Conservation (phyloP, 306 rosid species). For the Senna tora region DNA sequence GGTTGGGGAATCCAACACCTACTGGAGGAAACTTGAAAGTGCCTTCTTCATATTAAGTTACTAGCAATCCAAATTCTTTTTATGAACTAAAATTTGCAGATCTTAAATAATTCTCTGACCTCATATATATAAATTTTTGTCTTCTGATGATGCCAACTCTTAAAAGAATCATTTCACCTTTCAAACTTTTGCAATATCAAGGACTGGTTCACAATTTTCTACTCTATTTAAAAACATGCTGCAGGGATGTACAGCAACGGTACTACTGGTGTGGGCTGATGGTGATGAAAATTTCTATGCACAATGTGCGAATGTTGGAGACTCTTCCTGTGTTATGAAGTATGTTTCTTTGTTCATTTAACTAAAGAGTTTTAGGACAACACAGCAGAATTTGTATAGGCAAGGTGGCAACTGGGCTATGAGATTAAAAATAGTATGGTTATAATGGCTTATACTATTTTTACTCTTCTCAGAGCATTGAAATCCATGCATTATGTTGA, state of each 20-base stretch:
- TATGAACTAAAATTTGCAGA: background rate
- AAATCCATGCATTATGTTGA: conserved; percentile 10
- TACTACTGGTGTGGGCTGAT: conserved; percentile 90
- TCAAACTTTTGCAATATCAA: conserved; percentile 3
- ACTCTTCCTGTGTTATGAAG: conserved; percentile 87
- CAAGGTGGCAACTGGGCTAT: conserved; percentile 16
- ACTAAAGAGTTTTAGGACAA: conserved; percentile 33
- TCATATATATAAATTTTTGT: conserved; percentile 7
- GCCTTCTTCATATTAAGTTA: conserved; percentile 9
- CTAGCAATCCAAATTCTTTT: background rate
- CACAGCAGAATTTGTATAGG: conserved; percentile 30
- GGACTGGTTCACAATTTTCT: conserved; percentile 17
- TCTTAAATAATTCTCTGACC: background rate
- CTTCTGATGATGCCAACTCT: conserved; percentile 3
- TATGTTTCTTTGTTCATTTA: conserved; percentile 42
- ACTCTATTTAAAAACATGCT: conserved; percentile 35
- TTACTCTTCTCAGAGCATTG: conserved; percentile 17
- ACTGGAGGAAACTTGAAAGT: background rate
- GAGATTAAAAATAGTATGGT: conserved; percentile 24
- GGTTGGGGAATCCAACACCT: background rate
- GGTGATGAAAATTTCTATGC: conserved; percentile 63
- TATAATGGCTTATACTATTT: conserved; percentile 21
- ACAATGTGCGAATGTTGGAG: conserved; percentile 98
- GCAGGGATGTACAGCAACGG: conserved; percentile 99
- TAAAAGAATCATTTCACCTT: conserved; percentile 6